Evolutionary conservation across 495 filamentous ascomycete genomes (phyloP).

Genomic region (Friedmanniomyces endolithicus): DNA sequence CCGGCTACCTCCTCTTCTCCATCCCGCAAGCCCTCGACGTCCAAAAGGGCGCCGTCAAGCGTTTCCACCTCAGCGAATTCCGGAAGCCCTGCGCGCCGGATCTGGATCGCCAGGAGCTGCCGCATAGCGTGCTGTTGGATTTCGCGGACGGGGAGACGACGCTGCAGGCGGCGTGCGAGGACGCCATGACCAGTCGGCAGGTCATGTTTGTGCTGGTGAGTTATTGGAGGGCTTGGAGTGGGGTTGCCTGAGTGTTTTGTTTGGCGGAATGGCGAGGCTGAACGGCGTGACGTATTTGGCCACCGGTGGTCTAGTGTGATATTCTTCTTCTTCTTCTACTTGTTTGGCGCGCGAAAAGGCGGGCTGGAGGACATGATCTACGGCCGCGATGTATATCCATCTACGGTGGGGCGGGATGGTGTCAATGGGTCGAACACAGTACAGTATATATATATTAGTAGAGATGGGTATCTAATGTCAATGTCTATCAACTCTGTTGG

Average conservation of each 20-base stretch:
- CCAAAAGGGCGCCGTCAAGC: constrained; percentile 46
- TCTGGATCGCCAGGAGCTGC: constrained; percentile 76
- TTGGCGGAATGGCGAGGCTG: background rate
- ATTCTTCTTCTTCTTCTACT: too few relatives aligned
- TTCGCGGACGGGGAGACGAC: constrained; percentile 64
- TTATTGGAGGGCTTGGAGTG: constrained; percentile 16
- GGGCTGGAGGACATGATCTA: background rate
- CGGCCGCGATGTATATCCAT: too few relatives aligned
- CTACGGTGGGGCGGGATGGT: too few relatives aligned
- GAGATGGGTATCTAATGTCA: too few relatives aligned
- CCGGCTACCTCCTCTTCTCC: constrained; percentile 59
- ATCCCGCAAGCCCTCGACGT: constrained; percentile 8
- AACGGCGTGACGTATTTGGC: too few relatives aligned
- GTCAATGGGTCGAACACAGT: too few relatives aligned
- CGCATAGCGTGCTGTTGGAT: constrained; percentile 70
- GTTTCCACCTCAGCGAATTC: constrained; percentile 74
- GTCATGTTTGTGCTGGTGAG: constrained; percentile 10
- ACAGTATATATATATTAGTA: too few relatives aligned
- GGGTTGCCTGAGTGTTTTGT: background rate
- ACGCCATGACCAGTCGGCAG: constrained; percentile 26
- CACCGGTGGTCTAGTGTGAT: too few relatives aligned
- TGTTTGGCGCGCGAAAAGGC: background rate
- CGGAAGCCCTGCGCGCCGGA: constrained; percentile 64
- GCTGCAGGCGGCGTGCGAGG: constrained; percentile 77
- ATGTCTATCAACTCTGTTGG: too few relatives aligned